Percentiles rank a stretch among this genome's conserved stretches.
phyloP scores from a whole-genome alignment of 208 protist species.

The Acanthamoeba quina region DNA sequence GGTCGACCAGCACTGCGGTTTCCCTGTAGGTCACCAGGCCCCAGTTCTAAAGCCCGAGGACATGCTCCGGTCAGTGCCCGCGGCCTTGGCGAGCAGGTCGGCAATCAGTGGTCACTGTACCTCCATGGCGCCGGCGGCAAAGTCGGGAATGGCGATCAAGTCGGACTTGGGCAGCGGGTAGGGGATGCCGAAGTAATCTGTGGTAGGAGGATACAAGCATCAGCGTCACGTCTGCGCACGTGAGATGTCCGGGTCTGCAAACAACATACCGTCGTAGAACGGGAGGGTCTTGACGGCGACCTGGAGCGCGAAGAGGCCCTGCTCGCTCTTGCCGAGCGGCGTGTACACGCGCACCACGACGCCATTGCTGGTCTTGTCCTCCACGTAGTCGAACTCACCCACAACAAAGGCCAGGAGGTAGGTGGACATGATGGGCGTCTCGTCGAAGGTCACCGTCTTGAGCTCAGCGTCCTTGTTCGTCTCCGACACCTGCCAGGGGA shows the following conservation, averaged over 20 bases:
- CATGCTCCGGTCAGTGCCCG: too few relatives aligned
- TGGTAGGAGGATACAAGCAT: background rate
- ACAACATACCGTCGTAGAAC: background rate
- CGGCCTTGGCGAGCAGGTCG: too few relatives aligned
- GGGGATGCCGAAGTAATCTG: slow-evolving; percentile 75
- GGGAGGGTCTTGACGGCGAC: slow-evolving; percentile 83
- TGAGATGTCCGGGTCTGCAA: background rate
- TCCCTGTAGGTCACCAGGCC: slow-evolving; percentile 97
- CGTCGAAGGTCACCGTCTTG: slow-evolving; percentile 82
- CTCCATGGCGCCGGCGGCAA: slow-evolving; percentile 95
- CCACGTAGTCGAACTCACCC: slow-evolving; percentile 94
- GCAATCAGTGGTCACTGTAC: background rate
- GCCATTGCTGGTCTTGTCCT: slow-evolving; percentile 81
- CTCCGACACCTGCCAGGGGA: background rate
- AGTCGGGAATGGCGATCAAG: slow-evolving; percentile 95
- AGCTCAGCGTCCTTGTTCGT: slow-evolving; percentile 50
- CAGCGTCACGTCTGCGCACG: background rate
- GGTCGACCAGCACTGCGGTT: slow-evolving; percentile 82
- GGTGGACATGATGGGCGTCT: slow-evolving; percentile 92
- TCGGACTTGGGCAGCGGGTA: slow-evolving; percentile 95
- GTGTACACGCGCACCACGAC: slow-evolving; percentile 86
- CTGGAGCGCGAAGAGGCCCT: slow-evolving; percentile 93
- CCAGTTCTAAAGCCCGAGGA: slow-evolving; percentile 92
- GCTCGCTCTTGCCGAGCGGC: slow-evolving; percentile 82
- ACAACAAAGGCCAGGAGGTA: slow-evolving; percentile 95